Evolutionary conservation across 371 early-diverging fungal genomes (phyloP).

Genomic region (Neoconidiobolus thromboides): DNA sequence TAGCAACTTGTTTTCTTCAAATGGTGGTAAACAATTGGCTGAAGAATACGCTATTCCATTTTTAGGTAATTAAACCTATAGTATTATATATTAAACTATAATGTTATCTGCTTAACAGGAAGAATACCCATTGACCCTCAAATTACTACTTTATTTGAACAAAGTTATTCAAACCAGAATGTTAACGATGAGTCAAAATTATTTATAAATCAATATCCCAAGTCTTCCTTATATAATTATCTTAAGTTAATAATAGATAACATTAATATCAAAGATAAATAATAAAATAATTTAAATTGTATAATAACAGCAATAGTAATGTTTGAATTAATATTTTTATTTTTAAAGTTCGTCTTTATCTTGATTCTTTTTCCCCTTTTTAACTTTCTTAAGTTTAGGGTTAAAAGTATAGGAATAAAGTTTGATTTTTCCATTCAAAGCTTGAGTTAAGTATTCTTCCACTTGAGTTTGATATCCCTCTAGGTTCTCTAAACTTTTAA

Average conservation of each 20-base stretch:
- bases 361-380: not conserved
- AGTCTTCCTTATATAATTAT: too few relatives aligned
- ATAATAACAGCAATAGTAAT: too few relatives aligned
- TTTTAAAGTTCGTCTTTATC: not conserved
- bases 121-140: not conserved
- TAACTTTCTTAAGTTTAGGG: not conserved
- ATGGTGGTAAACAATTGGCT: conserved; percentile 81
- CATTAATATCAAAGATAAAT: too few relatives aligned
- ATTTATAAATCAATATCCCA: too few relatives aligned
- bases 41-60: conserved; percentile 31
- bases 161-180: too few relatives aligned
- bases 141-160: not conserved
- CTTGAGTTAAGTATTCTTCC: not conserved
- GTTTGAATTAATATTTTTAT: too few relatives aligned
- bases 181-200: too few relatives aligned
- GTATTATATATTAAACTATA: not conserved
- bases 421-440: not conserved
- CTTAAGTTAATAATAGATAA: too few relatives aligned
- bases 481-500: too few relatives aligned
- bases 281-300: too few relatives aligned
- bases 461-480: not conserved
- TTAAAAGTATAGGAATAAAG: not conserved
- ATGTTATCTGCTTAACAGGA: not conserved
- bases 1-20: conserved; percentile 79
- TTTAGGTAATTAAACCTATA: conserved; percentile 7